phyloP scores from a whole-genome alignment of 2,329 filamentous ascomycete genomes.

The Colletotrichum destructivum region DNA sequence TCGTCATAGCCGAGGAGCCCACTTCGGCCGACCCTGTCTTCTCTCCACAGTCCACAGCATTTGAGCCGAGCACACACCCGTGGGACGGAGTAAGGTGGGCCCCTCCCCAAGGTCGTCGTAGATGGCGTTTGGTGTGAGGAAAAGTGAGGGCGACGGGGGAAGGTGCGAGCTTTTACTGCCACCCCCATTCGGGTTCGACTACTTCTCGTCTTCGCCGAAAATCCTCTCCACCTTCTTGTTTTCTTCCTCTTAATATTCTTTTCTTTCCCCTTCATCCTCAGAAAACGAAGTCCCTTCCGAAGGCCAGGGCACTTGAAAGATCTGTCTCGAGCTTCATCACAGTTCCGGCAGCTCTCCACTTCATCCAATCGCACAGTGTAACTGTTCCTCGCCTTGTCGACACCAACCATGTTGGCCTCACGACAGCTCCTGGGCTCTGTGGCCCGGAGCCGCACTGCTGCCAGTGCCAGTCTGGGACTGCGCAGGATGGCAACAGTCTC shows the following conservation, averaged over 20 bases:
- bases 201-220: slow-evolving; percentile 44
- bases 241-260: slow-evolving; percentile 44
- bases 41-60: slow-evolving; percentile 30
- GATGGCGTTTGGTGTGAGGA: slow-evolving; percentile 14
- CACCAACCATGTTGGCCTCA: slow-evolving; percentile 77
- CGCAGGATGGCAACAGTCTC: slow-evolving; percentile 87
- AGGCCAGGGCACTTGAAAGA: slow-evolving; percentile 40
- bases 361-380: slow-evolving; percentile 50
- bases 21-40: slow-evolving; percentile 33
- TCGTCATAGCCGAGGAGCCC: slow-evolving; percentile 44
- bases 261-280: slow-evolving; percentile 46
- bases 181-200: slow-evolving; percentile 38
- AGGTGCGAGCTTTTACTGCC: slow-evolving; percentile 34
- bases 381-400: slow-evolving; percentile 48
- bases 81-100: slow-evolving; percentile 7
- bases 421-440: slow-evolving; percentile 78
- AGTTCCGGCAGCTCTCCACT: slow-evolving; percentile 40
- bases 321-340: slow-evolving; percentile 30
- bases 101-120: slow-evolving; percentile 10
- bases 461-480: slow-evolving; percentile 71
- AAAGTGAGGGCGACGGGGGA: slow-evolving; percentile 13
- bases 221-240: slow-evolving; percentile 47
- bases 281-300: slow-evolving; percentile 20
- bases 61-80: slow-evolving; percentile 36
- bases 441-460: slow-evolving; percentile 72